Evolutionary conservation across 352 stramenopile species (phyloP).

Genomic region (Pythium grandisporangium): DNA sequence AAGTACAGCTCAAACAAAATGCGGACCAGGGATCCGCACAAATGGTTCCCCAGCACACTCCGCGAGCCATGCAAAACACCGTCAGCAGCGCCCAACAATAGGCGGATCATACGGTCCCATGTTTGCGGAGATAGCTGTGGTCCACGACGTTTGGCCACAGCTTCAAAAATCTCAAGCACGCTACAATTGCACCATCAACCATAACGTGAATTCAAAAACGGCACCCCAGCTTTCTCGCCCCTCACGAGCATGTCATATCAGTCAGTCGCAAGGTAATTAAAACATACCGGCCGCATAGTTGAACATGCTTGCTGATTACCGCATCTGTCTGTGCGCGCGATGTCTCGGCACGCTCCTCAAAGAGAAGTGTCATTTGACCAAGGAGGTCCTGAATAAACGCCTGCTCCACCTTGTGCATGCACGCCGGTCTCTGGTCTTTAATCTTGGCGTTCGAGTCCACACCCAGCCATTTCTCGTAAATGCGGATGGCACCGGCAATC

Average conservation of each 20-base stretch:
- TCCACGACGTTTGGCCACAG: slow-evolving; percentile 57
- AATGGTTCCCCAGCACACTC: slow-evolving; percentile 58
- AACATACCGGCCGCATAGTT: slow-evolving; percentile 58
- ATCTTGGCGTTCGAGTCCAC: slow-evolving; percentile 34
- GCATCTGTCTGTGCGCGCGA: slow-evolving; percentile 17
- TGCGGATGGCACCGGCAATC: slow-evolving; percentile 58
- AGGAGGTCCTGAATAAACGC: slow-evolving; percentile 82
- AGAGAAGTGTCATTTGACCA: slow-evolving; percentile 82
- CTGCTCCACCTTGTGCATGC: slow-evolving; percentile 81
- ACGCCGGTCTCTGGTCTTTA: slow-evolving; percentile 44
- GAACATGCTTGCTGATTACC: slow-evolving; percentile 60
- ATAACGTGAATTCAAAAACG: slow-evolving; percentile 1
- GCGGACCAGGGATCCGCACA: slow-evolving; percentile 68
- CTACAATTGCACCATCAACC: slow-evolving; percentile 13
- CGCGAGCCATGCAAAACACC: slow-evolving; percentile 67
- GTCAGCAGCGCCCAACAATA: slow-evolving; percentile 69
- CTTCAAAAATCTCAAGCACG: slow-evolving; percentile 74
- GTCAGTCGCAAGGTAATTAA: too few species aligned
- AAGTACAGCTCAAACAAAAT: slow-evolving; percentile 77
- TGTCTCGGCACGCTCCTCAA: slow-evolving; percentile 56
- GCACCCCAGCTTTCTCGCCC: neutral
- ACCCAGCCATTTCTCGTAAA: slow-evolving; percentile 81
- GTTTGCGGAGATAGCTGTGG: slow-evolving; percentile 53
- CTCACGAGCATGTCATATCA: neutral
- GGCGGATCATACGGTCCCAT: slow-evolving; percentile 76